Evolutionary conservation across 495 filamentous ascomycete species (phyloP), one percentile per base, ranked within the genome.

Genomic region (Umbilicaria muhlenbergii): DNA sequence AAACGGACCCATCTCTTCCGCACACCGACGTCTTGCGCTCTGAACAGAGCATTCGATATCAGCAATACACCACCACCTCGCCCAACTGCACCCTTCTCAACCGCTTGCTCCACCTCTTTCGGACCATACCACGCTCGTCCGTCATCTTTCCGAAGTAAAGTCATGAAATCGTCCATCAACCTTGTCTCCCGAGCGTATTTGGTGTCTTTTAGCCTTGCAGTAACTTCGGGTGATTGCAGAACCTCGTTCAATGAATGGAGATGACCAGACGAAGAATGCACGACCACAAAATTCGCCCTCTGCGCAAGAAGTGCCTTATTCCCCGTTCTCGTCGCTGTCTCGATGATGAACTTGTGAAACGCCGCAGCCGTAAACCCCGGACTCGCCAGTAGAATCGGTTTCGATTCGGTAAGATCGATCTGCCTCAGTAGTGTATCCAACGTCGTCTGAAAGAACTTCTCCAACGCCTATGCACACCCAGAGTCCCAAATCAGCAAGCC

Each of bases 71-170:
- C 87, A 2, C 85, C 86, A 13, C 87, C 87, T 31, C 77, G 69
- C 0, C 88, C 87, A 0, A 95, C 86, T 2, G 88, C 92, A 16
- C 89, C 87, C 58, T 92, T 83, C 32, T 77, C 77, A 4, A 94
- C 81, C 1, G 91, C 92, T 47, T 73, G 77, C 55, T 86, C 81
- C 8, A 95, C 88, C 56, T 94, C 86, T 10, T 65, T 71, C 2
- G 80, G 78, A 3, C 91, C 91, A 59, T 98, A 98, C 70, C 89
- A 94, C 13, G 92, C 92, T 38, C 81, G 70, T 15, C 82, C 83
- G 45, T 94, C 89, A 44, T 98, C 88, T 49, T 80, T 83, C 19
- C 84, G 75, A 18, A 98, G 57, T 41, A 83, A 68, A 7, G 78
- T 70, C 53, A 81, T 74, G 61, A 98, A 89, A 42, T 77, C 73